Conservation (phyloP, 768 basidiomycete genomes). For the Rhizopogon vinicolor region DNA sequence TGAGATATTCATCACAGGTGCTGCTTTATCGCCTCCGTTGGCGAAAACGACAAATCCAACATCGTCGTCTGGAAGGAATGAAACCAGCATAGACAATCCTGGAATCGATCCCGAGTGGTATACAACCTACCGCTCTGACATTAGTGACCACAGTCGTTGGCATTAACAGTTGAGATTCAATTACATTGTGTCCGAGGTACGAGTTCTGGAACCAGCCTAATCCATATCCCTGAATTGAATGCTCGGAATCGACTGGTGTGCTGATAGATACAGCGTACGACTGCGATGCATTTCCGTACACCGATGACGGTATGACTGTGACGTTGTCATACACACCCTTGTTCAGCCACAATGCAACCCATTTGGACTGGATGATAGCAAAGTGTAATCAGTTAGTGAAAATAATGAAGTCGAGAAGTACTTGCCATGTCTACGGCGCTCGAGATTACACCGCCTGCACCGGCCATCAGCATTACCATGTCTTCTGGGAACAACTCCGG, state of each 20-base stretch:
- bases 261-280: conserved; percentile 21
- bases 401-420: not conserved
- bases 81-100: conserved; percentile 26
- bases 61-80: conserved; percentile 30
- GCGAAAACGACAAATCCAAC: conserved; percentile 33
- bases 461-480: conserved; percentile 22
- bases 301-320: conserved; percentile 28
- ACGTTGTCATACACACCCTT: conserved; percentile 25
- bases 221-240: conserved; percentile 34
- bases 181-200: conserved; percentile 37
- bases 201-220: conserved; percentile 39
- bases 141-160: not conserved
- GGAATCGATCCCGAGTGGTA: conserved; percentile 30
- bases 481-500: conserved; percentile 29
- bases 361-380: conserved; percentile 27
- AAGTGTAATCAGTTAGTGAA: not conserved
- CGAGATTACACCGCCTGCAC: conserved; percentile 40
- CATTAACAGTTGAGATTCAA: not conserved
- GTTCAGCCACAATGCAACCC: conserved; percentile 33
- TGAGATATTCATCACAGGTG: conserved; percentile 4
- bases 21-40: conserved; percentile 21
- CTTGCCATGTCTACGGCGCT: conserved; percentile 38
- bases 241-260: conserved; percentile 7
- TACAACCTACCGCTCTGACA: conserved; percentile 22
- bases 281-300: conserved; percentile 26